phyloP scores from a whole-genome alignment of 73 alveolate genomes.

The Stentor coeruleus region DNA sequence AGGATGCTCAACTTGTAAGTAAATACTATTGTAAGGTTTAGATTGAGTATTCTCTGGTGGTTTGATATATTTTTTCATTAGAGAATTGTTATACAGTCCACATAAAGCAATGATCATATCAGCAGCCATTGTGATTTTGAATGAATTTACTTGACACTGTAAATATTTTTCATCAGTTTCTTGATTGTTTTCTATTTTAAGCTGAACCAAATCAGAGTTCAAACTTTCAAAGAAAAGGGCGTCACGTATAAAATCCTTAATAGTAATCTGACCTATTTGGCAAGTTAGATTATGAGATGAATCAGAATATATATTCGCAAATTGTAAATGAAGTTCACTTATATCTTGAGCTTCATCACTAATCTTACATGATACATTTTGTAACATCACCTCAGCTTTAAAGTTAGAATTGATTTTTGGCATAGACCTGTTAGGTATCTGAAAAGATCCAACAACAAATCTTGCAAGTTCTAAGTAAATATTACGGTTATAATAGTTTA shows the following conservation, averaged over 20 bases:
- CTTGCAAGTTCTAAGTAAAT: background rate
- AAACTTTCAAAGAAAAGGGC: constrained; percentile 13
- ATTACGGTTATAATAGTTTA: background rate
- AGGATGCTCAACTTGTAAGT: background rate
- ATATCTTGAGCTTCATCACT: background rate
- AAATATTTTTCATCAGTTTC: background rate
- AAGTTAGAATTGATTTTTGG: background rate
- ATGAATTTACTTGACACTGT: background rate
- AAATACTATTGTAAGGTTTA: background rate
- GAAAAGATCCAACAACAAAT: background rate
- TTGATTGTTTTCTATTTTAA: background rate
- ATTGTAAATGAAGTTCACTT: background rate
- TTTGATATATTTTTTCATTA: background rate
- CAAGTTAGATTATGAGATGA: background rate
- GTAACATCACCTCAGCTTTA: background rate
- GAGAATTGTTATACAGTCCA: background rate
- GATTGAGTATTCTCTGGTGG: background rate
- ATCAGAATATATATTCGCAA: background rate
- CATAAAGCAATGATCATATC: background rate
- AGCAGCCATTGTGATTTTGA: constrained; percentile 4
- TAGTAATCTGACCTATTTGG: background rate
- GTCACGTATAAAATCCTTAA: background rate
- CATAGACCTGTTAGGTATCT: background rate
- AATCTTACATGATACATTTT: background rate
- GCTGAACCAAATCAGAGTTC: background rate